Conservation (phyloP, 2,329 filamentous ascomycete species). For the Dichotomopilus funicola region DNA sequence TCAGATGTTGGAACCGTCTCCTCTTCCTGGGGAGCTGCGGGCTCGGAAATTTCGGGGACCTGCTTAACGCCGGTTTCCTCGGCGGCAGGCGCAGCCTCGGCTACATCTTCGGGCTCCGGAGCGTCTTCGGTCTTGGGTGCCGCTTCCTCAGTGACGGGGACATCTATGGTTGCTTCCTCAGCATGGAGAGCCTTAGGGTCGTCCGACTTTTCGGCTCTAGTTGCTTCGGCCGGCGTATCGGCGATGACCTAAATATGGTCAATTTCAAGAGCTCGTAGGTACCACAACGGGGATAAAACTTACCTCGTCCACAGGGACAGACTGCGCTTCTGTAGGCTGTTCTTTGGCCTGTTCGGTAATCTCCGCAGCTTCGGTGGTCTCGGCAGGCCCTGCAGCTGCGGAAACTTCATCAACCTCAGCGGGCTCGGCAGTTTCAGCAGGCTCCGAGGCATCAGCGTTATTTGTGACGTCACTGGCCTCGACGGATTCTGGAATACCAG, state of each 20-base stretch:
- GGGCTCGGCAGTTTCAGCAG: background rate
- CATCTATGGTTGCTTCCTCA: background rate
- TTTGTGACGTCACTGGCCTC: background rate
- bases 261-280: no score
- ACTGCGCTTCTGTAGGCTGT: conserved; percentile 1
- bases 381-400: background rate
- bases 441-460: background rate
- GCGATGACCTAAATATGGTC: no score
- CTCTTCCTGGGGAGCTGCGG: no score
- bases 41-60: no score
- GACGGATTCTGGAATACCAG: no score
- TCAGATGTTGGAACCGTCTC: no score
- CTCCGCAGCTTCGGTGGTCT: background rate
- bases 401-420: background rate
- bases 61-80: background rate
- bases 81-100: background rate
- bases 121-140: background rate
- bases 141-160: background rate
- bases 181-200: background rate
- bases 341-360: background rate
- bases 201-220: no score
- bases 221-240: no score
- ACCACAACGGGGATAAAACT: no score
- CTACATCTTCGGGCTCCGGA: background rate
- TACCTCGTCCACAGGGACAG: background rate